These are phyloP conservation scores for Pseudovirgaria hyperparasitica DNA, from an alignment of 2,329 filamentous ascomycete species.

Conservation along the genomic window DNA sequence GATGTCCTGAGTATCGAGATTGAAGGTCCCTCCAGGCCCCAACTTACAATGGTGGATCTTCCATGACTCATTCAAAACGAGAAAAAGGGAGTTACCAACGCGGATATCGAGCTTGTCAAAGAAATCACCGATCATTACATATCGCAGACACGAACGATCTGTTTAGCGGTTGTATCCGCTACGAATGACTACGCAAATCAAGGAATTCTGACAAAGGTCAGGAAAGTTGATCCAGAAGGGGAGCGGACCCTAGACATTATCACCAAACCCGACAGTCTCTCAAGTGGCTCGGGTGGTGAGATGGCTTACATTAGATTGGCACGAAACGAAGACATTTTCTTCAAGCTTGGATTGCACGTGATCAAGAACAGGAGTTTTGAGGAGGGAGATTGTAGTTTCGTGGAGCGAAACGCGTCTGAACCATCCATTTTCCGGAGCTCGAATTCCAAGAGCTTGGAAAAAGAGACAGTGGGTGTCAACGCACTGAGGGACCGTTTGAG, in stretches of 20 bases:
- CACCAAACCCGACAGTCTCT: constrained; percentile 29
- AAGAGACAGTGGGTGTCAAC: constrained; percentile 16
- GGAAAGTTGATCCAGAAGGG: constrained; percentile 19
- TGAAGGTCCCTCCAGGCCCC: constrained; percentile 12
- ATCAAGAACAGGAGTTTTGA: constrained; percentile 21
- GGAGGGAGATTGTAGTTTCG: constrained; percentile 8
- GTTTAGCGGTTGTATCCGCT: constrained; percentile 30
- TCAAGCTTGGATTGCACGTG: constrained; percentile 25
- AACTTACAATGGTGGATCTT: constrained; percentile 39
- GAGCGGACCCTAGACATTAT: constrained; percentile 31
- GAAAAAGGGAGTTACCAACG: constrained; percentile 32
- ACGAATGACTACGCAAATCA: constrained; percentile 29
- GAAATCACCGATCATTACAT: constrained; percentile 30
- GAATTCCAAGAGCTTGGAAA: constrained; percentile 9
- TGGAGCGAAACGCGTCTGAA: constrained; percentile 15
- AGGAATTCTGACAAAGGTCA: constrained; percentile 17
- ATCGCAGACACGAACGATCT: constrained; percentile 25
- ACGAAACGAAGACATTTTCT: constrained; percentile 16
- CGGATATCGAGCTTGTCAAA: constrained; percentile 33
- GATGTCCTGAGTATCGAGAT: constrained; percentile 8
- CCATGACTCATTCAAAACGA: constrained; percentile 39
- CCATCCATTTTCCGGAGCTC: constrained; percentile 11
- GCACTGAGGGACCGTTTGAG: constrained; percentile 15
- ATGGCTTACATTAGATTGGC: constrained; percentile 14
- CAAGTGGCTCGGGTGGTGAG: constrained; percentile 13